Evolutionary conservation across 305 asterid species (phyloP), one percentile per base, ranked within the genome.

Genomic region (Fraxinus sp.): DNA sequence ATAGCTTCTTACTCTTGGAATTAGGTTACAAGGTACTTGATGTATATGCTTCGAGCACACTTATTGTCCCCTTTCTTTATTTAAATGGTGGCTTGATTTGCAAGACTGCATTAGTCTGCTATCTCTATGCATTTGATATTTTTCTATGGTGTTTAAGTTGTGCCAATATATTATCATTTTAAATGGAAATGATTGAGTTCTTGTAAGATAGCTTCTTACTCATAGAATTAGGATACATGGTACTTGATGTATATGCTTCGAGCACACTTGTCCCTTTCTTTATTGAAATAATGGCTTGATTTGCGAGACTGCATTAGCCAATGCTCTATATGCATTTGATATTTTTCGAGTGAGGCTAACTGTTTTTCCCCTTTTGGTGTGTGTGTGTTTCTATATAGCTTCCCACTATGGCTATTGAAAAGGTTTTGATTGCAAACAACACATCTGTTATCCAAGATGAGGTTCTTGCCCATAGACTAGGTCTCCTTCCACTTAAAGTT

Each of bases 341-440:
- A 22, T 30, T 68, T 64, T 28, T 4, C 10, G 18, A 13, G 75
- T 11, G 62, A 75, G n/a, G 57, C 13, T 73, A 20, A 14, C 32
- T 55, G 68, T n/a, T 52, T 43, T 62, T 6, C 71, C 85, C 39
- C 3, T 64, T 55, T 73, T 11, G 35, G 32, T 28, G 80, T 55
- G 26, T 55, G 26, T 46, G 33, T 2, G 30, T 33, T 57, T 35
- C 36, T 55, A n/a, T 83, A 80, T 86, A 96, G 98, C 82, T 94
- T 82, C 99, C 98, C 43, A 94, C 98, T 55, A 93, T 96, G 96
- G 98, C 99, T 82, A 91, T 94, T 82, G 98, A 96, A 82, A 94
- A 94, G 83, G 98, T 96, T 85, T 85, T 93, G 39, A 75, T 93
- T 81, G 98, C 98, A 87, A 93, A 94, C 90, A 96, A 93, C 91